Evolutionary conservation across 805 yeast species (phyloP).

Genomic region (Sugiyamaella marilandica): DNA sequence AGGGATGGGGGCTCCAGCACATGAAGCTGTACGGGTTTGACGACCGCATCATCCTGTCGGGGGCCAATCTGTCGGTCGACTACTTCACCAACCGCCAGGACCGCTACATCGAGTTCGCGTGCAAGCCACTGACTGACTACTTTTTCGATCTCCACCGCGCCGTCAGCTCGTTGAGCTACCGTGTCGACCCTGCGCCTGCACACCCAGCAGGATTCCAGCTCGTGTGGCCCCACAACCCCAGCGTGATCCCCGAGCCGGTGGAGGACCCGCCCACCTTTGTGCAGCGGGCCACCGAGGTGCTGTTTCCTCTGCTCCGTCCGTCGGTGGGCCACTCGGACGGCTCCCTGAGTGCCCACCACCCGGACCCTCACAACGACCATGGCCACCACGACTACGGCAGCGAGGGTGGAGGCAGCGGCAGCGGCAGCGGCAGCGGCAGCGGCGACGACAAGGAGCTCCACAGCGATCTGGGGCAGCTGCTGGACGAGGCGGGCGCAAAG

Average conservation of each 20-base stretch:
- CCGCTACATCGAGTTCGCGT: constrained; percentile 72
- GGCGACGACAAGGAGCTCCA: too few relatives aligned
- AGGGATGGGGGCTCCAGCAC: constrained; percentile 89
- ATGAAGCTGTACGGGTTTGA: constrained; percentile 97
- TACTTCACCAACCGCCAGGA: constrained; percentile 95
- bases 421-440: too few relatives aligned
- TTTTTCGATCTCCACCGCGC: constrained; percentile 67
- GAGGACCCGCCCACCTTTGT: constrained; percentile 25
- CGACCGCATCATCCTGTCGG: constrained; percentile 78
- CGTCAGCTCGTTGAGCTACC: constrained; percentile 66
- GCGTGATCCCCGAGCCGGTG: constrained; percentile 57
- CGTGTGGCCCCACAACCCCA: constrained; percentile 68
- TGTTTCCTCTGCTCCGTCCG: constrained; percentile 57
- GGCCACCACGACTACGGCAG: constrained; percentile 20
- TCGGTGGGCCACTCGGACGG: too few relatives aligned
- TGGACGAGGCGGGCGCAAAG: constrained; percentile 25
- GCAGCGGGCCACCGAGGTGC: constrained; percentile 42
- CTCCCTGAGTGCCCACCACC: neutral
- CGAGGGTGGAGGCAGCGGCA: too few relatives aligned
- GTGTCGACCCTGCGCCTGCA: constrained; percentile 43
- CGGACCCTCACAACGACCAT: neutral
- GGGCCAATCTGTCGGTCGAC: constrained; percentile 88
- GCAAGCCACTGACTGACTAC: constrained; percentile 58
- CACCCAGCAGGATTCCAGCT: constrained; percentile 49
- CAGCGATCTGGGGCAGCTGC: constrained; percentile 17